Conservation (phyloP, 2,329 filamentous ascomycete species). For the Exophiala calicioides region DNA sequence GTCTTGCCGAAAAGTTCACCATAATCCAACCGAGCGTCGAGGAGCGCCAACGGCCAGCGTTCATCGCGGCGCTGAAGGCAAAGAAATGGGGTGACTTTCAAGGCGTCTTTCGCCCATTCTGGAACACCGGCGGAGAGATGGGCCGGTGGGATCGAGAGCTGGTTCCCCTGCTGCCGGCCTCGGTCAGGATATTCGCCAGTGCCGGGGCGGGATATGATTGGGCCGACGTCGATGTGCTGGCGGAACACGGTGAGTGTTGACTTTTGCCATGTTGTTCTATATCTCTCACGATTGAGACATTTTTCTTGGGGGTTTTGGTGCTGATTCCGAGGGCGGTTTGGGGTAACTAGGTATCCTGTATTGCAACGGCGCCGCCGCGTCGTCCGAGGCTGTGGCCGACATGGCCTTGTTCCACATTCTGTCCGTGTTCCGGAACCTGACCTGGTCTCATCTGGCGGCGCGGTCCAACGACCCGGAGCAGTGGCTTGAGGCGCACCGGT, state of each 20-base stretch:
- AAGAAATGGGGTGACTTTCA: conserved; percentile 8
- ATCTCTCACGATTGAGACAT: no score
- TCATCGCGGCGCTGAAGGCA: no score
- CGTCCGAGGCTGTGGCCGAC: conserved; percentile 49
- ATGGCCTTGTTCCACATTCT: conserved; percentile 47
- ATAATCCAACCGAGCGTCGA: no score
- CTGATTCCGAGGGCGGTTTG: no score
- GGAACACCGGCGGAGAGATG: conserved; percentile 67
- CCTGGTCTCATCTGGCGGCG: no score
- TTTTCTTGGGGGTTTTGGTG: no score
- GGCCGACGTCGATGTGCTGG: conserved; percentile 59
- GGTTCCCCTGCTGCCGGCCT: conserved; percentile 56
- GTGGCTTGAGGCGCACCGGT: no score
- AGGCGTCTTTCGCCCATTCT: conserved; percentile 56
- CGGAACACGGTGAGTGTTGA: no score
- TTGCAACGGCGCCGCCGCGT: conserved; percentile 46
- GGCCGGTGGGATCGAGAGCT: conserved; percentile 64
- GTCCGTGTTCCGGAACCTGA: conserved; percentile 55
- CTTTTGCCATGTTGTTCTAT: no score
- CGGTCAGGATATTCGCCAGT: conserved; percentile 63
- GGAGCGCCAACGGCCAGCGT: no score
- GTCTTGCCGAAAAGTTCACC: no score
- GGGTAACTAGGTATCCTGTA: conserved; percentile 46
- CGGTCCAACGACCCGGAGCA: no score
- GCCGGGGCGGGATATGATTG: conserved; percentile 69